Evolutionary conservation across 495 filamentous ascomycete genomes (phyloP), one percentile per base, ranked within the genome.

Genomic region (Penicillium pancosmium): DNA sequence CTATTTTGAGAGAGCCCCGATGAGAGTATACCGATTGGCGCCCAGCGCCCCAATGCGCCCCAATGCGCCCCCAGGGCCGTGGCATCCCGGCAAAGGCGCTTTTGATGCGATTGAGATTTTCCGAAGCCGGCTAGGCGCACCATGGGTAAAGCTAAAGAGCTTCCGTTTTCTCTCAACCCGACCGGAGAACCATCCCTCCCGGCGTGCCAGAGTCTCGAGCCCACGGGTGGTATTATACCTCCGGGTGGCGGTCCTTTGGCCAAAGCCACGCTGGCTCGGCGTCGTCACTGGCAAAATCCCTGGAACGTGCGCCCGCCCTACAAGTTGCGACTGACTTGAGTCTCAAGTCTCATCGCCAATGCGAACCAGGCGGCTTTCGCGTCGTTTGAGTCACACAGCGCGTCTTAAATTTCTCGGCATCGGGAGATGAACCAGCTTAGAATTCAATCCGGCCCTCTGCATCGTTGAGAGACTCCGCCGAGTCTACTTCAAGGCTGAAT

Each of bases 101-200:
- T 27, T 19, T 27, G 19, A 25, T 48, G 46, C 19, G 46, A 38
- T 38, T 31, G 36, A 12, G 12, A 8, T 48, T 48, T 48, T 48
- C 46, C 46, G 46, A 48, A 48, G 46, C 46, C 46, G 46, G 46
- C 46, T 23, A 48, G 46, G 46, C 21, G 46, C 21, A 23, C 19
- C 46, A 8, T 27, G 46, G 23, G 3, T 48, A 19, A 31, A 5
- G 19, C 9, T 23, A 27, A 15, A 5, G 46, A 48, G 12, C 18
- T 48, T 48, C 23, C 18, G 10, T 27, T 48, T n/a, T 48, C 46
- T 23, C 19, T 15, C 46, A 12, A 13, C 23, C 46, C 46, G 46
- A 48, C 46, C 46, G 46, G 46, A 23, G 21, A 48, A 27, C 46
- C 41, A 19, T 44, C 41, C 41, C 19, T 4, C 41, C 41, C 41